Evolutionary conservation across 164 flowering plant genomes (phyloP).

Genomic region (Stephania japonica): DNA sequence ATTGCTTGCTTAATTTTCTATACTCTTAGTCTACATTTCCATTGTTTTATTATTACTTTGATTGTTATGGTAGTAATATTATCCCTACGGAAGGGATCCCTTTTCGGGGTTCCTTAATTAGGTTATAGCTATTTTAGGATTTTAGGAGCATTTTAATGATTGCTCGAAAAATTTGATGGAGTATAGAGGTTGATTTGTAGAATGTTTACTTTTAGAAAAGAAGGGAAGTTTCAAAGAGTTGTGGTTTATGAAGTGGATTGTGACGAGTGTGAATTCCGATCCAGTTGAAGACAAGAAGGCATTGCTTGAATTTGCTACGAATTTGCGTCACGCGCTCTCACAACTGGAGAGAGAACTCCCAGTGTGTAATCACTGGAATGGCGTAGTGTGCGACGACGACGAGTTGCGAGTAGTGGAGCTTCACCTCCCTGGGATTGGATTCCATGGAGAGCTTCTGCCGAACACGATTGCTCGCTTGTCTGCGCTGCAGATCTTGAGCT

Average conservation of each 20-base stretch:
- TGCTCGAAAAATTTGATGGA: too few species aligned
- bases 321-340: slow-evolving; percentile 35
- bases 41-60: background rate
- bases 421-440: slow-evolving; percentile 54
- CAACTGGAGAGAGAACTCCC: slow-evolving; percentile 44
- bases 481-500: slow-evolving; percentile 51
- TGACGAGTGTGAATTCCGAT: slow-evolving; percentile 7
- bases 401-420: slow-evolving; percentile 44
- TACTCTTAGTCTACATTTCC: background rate
- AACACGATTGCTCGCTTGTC: slow-evolving; percentile 64
- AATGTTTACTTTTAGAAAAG: too few species aligned
- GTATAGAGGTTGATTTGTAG: too few species aligned
- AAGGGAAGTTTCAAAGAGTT: too few species aligned
- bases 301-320: slow-evolving; percentile 52
- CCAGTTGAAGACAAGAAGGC: slow-evolving; percentile 57
- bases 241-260: too few species aligned
- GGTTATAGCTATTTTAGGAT: too few species aligned
- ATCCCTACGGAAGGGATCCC: too few species aligned
- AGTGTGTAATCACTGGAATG: slow-evolving; percentile 35
- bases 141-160: too few species aligned
- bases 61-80: too few species aligned
- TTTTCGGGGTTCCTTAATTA: too few species aligned
- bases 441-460: slow-evolving; percentile 47
- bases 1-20: slow-evolving; percentile 1
- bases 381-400: slow-evolving; percentile 58